A percentile compares a stretch with the other conserved stretches of the same genome.
phyloP scores from a whole-genome alignment of 2,329 filamentous ascomycete genomes.

The Didymella arachidicola region DNA sequence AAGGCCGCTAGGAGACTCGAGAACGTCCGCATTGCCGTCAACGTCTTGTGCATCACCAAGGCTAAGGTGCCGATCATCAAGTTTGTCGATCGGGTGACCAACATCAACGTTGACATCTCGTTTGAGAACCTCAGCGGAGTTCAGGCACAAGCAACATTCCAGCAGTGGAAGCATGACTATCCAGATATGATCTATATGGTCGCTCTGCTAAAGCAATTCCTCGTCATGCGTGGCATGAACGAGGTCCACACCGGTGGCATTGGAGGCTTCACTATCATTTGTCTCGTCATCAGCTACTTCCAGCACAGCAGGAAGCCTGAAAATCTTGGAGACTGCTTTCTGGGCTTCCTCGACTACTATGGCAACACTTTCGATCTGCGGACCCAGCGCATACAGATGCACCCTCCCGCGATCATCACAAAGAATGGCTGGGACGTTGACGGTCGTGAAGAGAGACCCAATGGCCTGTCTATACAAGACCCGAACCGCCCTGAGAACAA shows the following conservation, averaged over 20 bases:
- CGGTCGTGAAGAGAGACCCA: slow-evolving; percentile 44
- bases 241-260: slow-evolving; percentile 91
- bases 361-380: slow-evolving; percentile 80
- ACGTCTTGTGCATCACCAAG: slow-evolving; percentile 70
- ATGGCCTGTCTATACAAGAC: slow-evolving; percentile 86
- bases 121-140: slow-evolving; percentile 92
- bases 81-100: slow-evolving; percentile 79
- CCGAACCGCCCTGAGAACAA: slow-evolving; percentile 87
- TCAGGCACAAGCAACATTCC: slow-evolving; percentile 79
- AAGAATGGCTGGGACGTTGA: slow-evolving; percentile 60
- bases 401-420: slow-evolving; percentile 73
- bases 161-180: slow-evolving; percentile 78
- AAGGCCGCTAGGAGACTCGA: slow-evolving; percentile 68
- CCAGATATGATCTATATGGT: slow-evolving; percentile 88
- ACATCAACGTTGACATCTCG: slow-evolving; percentile 87
- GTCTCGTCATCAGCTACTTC: slow-evolving; percentile 86
- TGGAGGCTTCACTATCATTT: slow-evolving; percentile 93
- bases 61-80: slow-evolving; percentile 94
- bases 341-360: slow-evolving; percentile 90
- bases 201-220: slow-evolving; percentile 88
- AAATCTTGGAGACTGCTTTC: slow-evolving; percentile 79
- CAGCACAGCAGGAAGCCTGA: slow-evolving; percentile 66
- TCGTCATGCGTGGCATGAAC: slow-evolving; percentile 87
- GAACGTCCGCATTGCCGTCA: slow-evolving; percentile 62
- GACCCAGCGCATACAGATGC: slow-evolving; percentile 74